A percentile compares a stretch with the other conserved stretches of the same genome.
phyloP scores from a whole-genome alignment of 148 eudicot genomes.

The Polygonum aviculare region DNA sequence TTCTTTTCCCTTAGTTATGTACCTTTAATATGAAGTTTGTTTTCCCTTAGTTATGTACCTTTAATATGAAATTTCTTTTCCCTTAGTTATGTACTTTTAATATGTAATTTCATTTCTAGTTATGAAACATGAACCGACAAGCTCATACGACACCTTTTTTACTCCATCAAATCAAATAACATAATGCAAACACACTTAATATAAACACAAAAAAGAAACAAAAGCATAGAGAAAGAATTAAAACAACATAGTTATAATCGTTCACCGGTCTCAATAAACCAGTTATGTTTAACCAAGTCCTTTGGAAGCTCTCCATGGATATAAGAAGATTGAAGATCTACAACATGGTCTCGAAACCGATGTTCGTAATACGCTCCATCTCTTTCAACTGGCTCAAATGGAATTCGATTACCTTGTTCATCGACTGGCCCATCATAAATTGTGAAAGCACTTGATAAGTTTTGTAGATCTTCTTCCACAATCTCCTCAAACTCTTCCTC shows the following conservation, averaged over 20 bases:
- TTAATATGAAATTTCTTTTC: too few species aligned
- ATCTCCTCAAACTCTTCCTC: neutral
- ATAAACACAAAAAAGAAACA: neutral
- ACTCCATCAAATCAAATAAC: too few species aligned
- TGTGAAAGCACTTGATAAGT: neutral
- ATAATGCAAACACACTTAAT: too few species aligned
- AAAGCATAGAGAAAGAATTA: neutral
- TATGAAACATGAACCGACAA: too few species aligned
- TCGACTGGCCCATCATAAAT: neutral
- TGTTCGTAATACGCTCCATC: neutral
- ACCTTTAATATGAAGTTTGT: too few species aligned
- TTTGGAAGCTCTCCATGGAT: neutral
- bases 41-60: too few species aligned
- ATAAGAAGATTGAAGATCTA: neutral
- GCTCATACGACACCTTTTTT: too few species aligned
- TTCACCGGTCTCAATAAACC: neutral
- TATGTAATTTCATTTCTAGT: neutral
- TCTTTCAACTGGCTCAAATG: neutral
- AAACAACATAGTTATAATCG: neutral
- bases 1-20: too few species aligned
- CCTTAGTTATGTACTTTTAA: neutral
- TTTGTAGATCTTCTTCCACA: neutral
- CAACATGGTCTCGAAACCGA: neutral
- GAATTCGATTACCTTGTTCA: neutral
- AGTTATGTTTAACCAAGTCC: neutral